Conservation (phyloP, 192 early-diverging fungal species). For the Coemansia sp. region DNA sequence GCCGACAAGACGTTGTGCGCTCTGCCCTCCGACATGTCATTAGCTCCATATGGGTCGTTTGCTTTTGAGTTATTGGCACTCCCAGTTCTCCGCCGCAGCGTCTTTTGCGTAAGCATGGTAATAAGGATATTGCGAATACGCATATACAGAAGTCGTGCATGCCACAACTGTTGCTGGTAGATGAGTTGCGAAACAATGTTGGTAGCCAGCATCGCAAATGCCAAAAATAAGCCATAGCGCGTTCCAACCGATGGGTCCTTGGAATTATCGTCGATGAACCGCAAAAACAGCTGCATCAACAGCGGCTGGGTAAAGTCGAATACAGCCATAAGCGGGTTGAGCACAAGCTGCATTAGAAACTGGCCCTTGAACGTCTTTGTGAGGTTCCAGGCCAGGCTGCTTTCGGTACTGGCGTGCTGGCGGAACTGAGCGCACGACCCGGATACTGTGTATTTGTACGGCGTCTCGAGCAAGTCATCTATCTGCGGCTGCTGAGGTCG, state of each 20-base stretch:
- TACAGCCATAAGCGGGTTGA: slow-evolving; percentile 24
- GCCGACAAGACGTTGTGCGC: slow-evolving; percentile 67
- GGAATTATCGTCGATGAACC: slow-evolving; percentile 38
- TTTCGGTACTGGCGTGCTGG: background rate
- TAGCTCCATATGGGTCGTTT: background rate
- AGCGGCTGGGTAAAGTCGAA: slow-evolving; percentile 56
- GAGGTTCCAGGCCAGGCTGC: slow-evolving; percentile 31
- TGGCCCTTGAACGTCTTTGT: slow-evolving; percentile 30
- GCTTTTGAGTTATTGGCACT: slow-evolving; percentile 6
- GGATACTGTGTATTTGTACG: slow-evolving; percentile 3
- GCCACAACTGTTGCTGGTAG: slow-evolving; percentile 62
- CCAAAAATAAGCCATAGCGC: slow-evolving; percentile 54
- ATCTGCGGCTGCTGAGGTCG: slow-evolving; percentile 14
- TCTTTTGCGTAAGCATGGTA: slow-evolving; percentile 62
- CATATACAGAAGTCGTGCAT: slow-evolving; percentile 59
- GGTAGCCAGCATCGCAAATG: slow-evolving; percentile 55
- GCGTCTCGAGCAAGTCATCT: slow-evolving; percentile 19
- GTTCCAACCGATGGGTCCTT: slow-evolving; percentile 29
- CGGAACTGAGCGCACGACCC: slow-evolving; percentile 15
- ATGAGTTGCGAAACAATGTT: slow-evolving; percentile 40
- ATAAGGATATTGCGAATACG: slow-evolving; percentile 57
- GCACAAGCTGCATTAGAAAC: slow-evolving; percentile 36
- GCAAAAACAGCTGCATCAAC: slow-evolving; percentile 57
- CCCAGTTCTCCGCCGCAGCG: slow-evolving; percentile 33
- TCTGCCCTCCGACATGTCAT: slow-evolving; percentile 52